Evolutionary conservation across 169 alveolate genomes (phyloP).

Genomic region (Plasmodium ovale): DNA sequence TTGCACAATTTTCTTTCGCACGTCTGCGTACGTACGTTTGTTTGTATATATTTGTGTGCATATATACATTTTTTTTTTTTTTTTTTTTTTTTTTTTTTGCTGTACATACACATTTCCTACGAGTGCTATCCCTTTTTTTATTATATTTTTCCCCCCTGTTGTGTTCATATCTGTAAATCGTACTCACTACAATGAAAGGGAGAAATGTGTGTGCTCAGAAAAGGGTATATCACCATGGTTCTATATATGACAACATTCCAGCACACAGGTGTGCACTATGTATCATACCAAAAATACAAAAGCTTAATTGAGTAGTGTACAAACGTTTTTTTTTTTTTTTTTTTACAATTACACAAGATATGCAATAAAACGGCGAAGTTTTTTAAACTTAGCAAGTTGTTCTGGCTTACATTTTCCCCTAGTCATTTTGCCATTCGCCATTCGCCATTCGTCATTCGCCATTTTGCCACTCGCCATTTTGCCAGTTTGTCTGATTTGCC

Average conservation of each 20-base stretch:
- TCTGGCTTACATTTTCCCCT: background rate
- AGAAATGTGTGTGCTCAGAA: background rate
- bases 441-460: too few relatives aligned
- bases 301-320: background rate
- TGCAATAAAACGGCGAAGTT: too few relatives aligned
- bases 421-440: too few relatives aligned
- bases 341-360: background rate
- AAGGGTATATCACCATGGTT: too few relatives aligned
- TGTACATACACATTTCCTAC: slow-evolving; percentile 1
- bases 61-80: background rate
- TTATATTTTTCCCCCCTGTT: background rate
- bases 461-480: too few relatives aligned
- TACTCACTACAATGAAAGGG: background rate
- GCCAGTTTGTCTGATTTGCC: too few relatives aligned
- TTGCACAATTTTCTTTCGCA: background rate
- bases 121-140: background rate
- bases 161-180: background rate
- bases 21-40: background rate
- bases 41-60: background rate
- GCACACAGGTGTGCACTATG: background rate
- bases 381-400: background rate
- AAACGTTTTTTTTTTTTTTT: background rate
- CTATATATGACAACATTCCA: too few relatives aligned
- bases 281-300: background rate
- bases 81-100: slow-evolving; percentile 1